Evolutionary conservation across 2,329 filamentous ascomycete species (phyloP), one percentile per base, ranked within the genome.

Genomic region (Ophiosphaerella herpotricha): DNA sequence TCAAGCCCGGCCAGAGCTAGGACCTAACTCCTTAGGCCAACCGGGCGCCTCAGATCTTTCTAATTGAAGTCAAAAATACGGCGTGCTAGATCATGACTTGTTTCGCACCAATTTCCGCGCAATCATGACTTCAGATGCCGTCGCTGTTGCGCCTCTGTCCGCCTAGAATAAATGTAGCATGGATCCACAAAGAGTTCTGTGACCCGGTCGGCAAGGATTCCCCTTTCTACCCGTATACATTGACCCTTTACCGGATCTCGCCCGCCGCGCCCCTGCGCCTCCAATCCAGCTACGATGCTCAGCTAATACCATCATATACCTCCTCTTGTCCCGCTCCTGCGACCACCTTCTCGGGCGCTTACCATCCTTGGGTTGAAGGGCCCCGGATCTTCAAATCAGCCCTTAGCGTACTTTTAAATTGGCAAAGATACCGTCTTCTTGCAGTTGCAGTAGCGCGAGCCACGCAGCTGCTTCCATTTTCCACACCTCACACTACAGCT

Each of bases 361-460:
- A 31, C 52, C 55, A 44, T 50, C 48, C 45, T 50, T 41, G 44
- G 43, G 50, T 45, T 49, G 43, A 39, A 42, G 23, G 39, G 51
- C 37, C 42, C 55, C 49, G 45, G 34, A 58, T 49, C 52, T 55
- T 47, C 52, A 38, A 58, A 57, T 52, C 55, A 52, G 57, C 54
- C 49, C 59, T 62, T 50, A 49, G 60, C 58, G 52, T 57, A 57
- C 50, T 54, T 46, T 48, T 67, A 63, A 29, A 29, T 29, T 29
- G 26, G 26, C 65, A 68, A 29, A 29, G 60, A 63, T 50, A 49
- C 61, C 58, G 52, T 57, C 58, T 50, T 54, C 47, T 48, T 67
- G 63, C 65, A 68, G 61, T 66, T 67, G 63, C 65, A 68, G 61
- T 66, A 67, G 66, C 60, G 63, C 61, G 63, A 58, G 60, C 62